Percentiles rank a stretch among this genome's conserved stretches.
phyloP scores from a whole-genome alignment of 129 eudicot species.

The Gnaphalium uliginosum region DNA sequence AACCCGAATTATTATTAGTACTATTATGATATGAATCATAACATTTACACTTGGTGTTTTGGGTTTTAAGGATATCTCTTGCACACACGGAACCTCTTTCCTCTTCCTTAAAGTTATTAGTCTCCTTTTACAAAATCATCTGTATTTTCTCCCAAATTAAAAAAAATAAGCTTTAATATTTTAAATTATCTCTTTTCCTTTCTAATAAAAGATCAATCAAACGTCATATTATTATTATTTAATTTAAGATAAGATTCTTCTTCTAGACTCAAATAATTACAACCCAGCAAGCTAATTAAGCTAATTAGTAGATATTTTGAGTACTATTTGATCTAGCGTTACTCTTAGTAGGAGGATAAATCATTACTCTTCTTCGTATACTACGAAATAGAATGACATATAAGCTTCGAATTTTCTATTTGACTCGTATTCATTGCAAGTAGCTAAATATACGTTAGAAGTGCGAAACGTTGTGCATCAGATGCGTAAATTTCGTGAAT shows the following conservation, averaged over 20 bases:
- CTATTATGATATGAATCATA: too few relatives aligned
- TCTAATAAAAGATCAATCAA: not conserved
- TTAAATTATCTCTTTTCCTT: slow-evolving; percentile 26
- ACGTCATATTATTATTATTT: not conserved
- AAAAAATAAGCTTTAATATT: slow-evolving; percentile 2
- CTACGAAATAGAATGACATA: too few relatives aligned
- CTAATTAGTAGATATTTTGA: not conserved
- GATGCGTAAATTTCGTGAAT: too few relatives aligned
- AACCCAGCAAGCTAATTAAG: not conserved
- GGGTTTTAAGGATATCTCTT: slow-evolving; percentile 14
- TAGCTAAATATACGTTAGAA: too few relatives aligned
- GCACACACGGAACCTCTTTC: slow-evolving; percentile 33
- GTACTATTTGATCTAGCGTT: not conserved
- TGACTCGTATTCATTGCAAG: too few relatives aligned
- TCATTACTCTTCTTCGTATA: too few relatives aligned
- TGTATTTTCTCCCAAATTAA: not conserved
- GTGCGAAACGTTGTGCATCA: too few relatives aligned
- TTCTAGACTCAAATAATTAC: slow-evolving; percentile 25
- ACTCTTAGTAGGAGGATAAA: too few relatives aligned
- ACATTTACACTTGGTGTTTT: not conserved
- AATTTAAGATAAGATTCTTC: slow-evolving; percentile 29
- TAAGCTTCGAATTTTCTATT: too few relatives aligned
- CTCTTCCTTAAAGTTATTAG: slow-evolving; percentile 21
- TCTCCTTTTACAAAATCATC: not conserved
- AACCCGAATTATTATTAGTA: too few relatives aligned